phyloP scores from a whole-genome alignment of 1,284 basidiomycete genomes.

The Ceratobasidium sp. region DNA sequence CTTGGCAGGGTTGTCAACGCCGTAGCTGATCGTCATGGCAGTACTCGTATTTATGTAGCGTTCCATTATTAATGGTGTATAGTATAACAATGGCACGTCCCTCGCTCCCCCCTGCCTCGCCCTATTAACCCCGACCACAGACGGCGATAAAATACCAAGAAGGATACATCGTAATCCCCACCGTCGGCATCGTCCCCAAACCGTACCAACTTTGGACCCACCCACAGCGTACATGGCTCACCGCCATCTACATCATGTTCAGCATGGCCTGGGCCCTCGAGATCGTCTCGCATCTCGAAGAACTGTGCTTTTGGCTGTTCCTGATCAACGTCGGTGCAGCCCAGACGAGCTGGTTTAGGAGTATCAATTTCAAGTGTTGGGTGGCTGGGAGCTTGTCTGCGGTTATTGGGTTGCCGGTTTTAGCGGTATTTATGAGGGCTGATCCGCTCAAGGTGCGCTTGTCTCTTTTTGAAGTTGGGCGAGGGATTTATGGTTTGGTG shows the following conservation, averaged over 20 bases:
- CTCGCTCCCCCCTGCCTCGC: background rate
- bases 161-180: conserved; percentile 40
- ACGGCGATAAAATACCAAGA: conserved; percentile 48
- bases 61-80: conserved; percentile 42
- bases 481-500: background rate
- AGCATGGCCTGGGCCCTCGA: conserved; percentile 47
- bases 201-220: conserved; percentile 47
- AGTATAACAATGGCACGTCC: conserved; percentile 45
- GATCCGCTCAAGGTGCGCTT: conserved; percentile 43
- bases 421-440: conserved; percentile 43
- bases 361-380: conserved; percentile 46
- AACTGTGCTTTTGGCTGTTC: conserved; percentile 49
- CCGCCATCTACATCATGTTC: conserved; percentile 46
- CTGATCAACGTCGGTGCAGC: conserved; percentile 40
- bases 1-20: background rate
- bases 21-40: conserved; percentile 11
- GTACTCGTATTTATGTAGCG: conserved; percentile 47
- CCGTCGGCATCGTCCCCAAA: conserved; percentile 41
- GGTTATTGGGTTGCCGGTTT: conserved; percentile 40
- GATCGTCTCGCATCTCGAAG: conserved; percentile 48
- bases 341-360: conserved; percentile 47
- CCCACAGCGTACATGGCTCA: conserved; percentile 41
- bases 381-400: conserved; percentile 44
- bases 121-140: conserved; percentile 1
- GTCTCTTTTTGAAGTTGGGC: background rate